Evolutionary conservation across 805 yeast genomes (phyloP), one percentile per base, ranked within the genome.

Genomic region (Nakazawaea populi): DNA sequence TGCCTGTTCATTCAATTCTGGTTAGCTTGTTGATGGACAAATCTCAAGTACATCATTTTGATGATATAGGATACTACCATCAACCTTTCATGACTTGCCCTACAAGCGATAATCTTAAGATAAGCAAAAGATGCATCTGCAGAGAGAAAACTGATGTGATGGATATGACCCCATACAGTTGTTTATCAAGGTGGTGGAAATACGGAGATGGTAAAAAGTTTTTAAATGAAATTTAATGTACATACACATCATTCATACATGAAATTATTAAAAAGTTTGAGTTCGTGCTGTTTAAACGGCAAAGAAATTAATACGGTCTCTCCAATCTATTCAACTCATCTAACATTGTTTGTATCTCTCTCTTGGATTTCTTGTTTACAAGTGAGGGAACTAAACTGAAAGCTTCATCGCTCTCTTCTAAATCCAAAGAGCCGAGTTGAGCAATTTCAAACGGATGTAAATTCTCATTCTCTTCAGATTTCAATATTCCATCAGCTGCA

Each of bases 351-450:
- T 90, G 96, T 53, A 94, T 71, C 62, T 91, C 97, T 42, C 87
- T 87, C 57, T 90, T 96, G 8, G 87, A 79, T 48, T 87, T 89
- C 67, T 91, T 91, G 29, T 36, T 37, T 28, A 80, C 77, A 62
- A 94, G 75, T 67, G 96, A 87, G 44, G 99, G 97, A 52, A 94
- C 85, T 61, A 94, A 75, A 14, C 97, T 88, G 69, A 89, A 89
- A 37, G 98, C 98, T 72, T 94, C 99, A 63, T 80, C 99, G 5
- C 96, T 90, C 55, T 92, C 97, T 63, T 92, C 99, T 69, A 97
- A 91, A 32, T 94, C 87, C 55, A 92, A 75, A 4, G 96, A 88
- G 30, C 79, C 83, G 54, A 86, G 72, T 68, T 94, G 98, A 1
- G 98, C 96, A 49, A 89, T 74, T 70, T 94, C 99, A 66, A 94